Base-by-base conservation (phyloP, 805 yeast species). In the Brettanomyces nanus region DNA sequence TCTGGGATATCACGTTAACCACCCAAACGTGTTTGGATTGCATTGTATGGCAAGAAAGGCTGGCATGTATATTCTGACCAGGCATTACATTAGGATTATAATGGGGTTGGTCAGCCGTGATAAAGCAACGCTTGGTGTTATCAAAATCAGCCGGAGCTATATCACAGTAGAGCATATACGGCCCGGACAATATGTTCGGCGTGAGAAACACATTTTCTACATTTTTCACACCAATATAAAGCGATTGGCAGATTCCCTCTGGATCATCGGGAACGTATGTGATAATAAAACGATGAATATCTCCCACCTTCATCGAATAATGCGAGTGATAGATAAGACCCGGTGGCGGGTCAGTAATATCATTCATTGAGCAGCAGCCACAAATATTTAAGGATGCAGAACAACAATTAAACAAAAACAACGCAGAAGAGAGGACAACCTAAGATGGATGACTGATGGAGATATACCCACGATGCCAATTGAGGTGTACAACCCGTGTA, bases 101-200 rank as follows among this genome's bases (percentile, higher is more conserved):
- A 20, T 62, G 62, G 0, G 95, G 95, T 48, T 80, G 87, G 52
- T 84, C 89, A 0, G 85, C 85, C 2, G 89, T 77, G 11, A 81
- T 68, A 49, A 79, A 79, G 43, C 75, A 68, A 32, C 62, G 58
- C 38, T 65, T 54, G 28, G 69, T 56, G 38, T 72, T 77, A 42
- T 73, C 62, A 54, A 77, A 92, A 28, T 78, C 82, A 9, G 58
- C 65, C 0, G 90, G 78, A 32, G 79, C 66, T 35, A 92, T 75
- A 57, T 90, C 97, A 18, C 80, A 84, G 51, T 92, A 92, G 5
- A 92, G 60, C 2, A 85, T 68, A 53, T 77, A 90, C 0, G 98
- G 98, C 0, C 97, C 98, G 1, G 89, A 80, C 31, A 92, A 59
- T 49, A 80, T 85, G 1, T 95, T 83, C 0, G 97, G 94, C 21